phyloP scores from a whole-genome alignment of 208 protist genomes.

The Trichomonas vaginalis region DNA sequence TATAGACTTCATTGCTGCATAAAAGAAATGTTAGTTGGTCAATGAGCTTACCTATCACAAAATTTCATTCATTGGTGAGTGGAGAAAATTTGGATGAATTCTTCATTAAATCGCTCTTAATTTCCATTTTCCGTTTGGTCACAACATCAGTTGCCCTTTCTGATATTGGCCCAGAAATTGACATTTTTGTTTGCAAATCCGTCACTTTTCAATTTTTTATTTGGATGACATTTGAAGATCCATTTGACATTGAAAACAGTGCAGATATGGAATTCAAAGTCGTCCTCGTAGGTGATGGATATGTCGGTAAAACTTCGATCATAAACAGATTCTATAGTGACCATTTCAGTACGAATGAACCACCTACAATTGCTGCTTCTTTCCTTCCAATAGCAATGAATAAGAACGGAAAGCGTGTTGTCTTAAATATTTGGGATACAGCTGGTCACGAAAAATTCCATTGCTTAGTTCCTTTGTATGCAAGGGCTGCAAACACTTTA shows the following conservation, averaged over 20 bases:
- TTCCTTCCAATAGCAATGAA: neutral
- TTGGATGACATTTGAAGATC: neutral
- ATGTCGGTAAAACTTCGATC: neutral
- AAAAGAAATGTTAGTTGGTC: too few relatives aligned
- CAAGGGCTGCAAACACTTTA: neutral
- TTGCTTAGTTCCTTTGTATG: neutral
- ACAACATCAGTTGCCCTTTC: too few relatives aligned
- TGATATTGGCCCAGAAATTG: too few relatives aligned
- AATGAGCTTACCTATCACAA: too few relatives aligned
- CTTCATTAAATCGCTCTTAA: too few relatives aligned
- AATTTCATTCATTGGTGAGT: too few relatives aligned
- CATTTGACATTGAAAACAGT: neutral
- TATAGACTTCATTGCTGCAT: too few relatives aligned
- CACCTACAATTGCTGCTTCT: neutral
- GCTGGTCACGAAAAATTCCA: neutral
- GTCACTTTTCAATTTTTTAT: neutral
- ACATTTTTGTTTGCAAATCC: too few relatives aligned
- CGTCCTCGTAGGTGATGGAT: neutral
- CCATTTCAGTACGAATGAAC: neutral
- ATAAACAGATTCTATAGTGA: neutral
- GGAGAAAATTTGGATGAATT: too few relatives aligned
- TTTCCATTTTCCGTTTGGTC: too few relatives aligned
- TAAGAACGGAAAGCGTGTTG: neutral
- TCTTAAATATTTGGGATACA: conserved; percentile 2
- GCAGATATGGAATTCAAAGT: neutral